These are phyloP conservation scores for Hypoxylon sp. DNA, from an alignment of 2,329 filamentous ascomycete species.

Conservation along the genomic window DNA sequence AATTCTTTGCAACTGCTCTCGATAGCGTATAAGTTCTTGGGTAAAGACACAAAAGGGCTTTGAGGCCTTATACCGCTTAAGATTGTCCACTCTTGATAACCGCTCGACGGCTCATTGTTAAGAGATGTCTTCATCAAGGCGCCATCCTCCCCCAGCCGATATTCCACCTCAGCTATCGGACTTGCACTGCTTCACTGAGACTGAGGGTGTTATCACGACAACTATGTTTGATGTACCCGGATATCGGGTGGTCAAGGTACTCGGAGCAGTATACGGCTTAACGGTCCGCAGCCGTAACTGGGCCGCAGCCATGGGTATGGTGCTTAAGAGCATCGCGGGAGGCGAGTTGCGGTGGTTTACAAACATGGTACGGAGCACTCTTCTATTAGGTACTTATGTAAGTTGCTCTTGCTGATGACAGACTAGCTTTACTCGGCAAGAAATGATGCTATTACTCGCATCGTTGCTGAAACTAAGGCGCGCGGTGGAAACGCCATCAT, in stretches of 20 bases:
- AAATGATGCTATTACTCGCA: constrained; percentile 70
- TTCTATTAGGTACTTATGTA: neutral
- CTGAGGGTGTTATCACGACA: constrained; percentile 72
- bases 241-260: constrained; percentile 70
- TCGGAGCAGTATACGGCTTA: constrained; percentile 72
- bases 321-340: constrained; percentile 69
- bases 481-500: constrained; percentile 74
- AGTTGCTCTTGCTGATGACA: neutral
- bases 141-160: constrained; percentile 48
- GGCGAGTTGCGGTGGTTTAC: constrained; percentile 74
- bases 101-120: neutral
- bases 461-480: constrained; percentile 70
- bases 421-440: constrained; percentile 68
- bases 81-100: neutral
- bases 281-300: constrained; percentile 72
- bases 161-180: constrained; percentile 62
- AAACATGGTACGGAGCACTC: constrained; percentile 59
- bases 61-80: neutral
- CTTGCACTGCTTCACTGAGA: constrained; percentile 73
- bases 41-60: neutral
- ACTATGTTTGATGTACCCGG: constrained; percentile 76
- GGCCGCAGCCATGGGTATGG: constrained; percentile 69
- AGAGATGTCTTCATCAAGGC: neutral
- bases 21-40: neutral
- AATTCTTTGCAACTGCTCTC: neutral